Evolutionary conservation across 2,329 filamentous ascomycete species (phyloP).

Genomic region (Dactylella cylindrospora): DNA sequence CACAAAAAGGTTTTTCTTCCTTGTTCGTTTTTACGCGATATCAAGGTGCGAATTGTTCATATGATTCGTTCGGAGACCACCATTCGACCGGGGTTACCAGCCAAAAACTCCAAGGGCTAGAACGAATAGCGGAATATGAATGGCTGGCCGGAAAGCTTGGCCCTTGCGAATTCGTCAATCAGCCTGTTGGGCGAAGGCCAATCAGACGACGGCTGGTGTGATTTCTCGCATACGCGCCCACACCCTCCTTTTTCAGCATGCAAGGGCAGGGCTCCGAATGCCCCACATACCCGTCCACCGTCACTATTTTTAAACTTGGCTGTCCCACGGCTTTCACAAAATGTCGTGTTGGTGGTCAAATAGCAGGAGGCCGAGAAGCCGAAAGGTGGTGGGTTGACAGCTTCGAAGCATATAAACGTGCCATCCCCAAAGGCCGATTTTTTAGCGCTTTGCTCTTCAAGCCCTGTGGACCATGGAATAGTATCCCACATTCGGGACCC

Average conservation of each 20-base stretch:
- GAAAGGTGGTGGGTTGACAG: conserved; percentile 15
- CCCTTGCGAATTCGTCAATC: conserved; percentile 8
- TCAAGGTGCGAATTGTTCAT: conserved; percentile 9
- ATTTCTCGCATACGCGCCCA: conserved; percentile 41
- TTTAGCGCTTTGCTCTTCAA: conserved; percentile 29
- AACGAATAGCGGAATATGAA: conserved; percentile 28
- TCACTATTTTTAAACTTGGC: conserved; percentile 41
- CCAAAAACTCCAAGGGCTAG: conserved; percentile 10
- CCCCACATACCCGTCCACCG: conserved; percentile 6
- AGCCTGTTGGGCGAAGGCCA: conserved; percentile 17
- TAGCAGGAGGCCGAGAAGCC: conserved; percentile 25
- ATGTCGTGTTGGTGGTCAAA: conserved; percentile 15
- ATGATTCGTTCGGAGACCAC: conserved; percentile 27
- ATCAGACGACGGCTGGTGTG: conserved; percentile 13
- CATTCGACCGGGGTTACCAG: conserved; percentile 5
- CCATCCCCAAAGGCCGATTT: conserved; percentile 14
- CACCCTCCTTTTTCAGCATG: conserved; percentile 26
- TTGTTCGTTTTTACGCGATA: conserved; percentile 13
- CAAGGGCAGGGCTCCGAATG: conserved; percentile 43
- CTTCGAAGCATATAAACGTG: too few relatives aligned
- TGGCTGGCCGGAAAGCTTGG: conserved; percentile 38
- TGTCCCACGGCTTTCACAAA: not conserved
- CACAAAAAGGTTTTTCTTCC: conserved; percentile 20
- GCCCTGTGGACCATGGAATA: too few relatives aligned
- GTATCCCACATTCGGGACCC: conserved; percentile 18